phyloP scores from a whole-genome alignment of 139 green algal genomes.

The Coelastrella sp. region DNA sequence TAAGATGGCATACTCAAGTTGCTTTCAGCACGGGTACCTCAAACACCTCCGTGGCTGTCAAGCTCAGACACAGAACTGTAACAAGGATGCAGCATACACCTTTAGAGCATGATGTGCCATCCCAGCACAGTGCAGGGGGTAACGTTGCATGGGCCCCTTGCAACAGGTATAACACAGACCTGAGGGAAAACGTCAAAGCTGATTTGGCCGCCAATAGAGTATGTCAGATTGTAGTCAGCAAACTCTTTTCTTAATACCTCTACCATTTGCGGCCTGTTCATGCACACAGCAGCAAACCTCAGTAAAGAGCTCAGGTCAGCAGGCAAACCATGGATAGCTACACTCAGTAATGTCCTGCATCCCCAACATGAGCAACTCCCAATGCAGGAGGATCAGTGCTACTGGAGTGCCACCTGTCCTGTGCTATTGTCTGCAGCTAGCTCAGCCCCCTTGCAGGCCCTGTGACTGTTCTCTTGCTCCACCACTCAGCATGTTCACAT shows the following conservation, averaged over 20 bases:
- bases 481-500: neutral
- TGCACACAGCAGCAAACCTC: neutral
- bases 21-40: too few species aligned
- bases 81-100: neutral
- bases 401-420: too few species aligned
- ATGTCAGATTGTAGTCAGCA: slow-evolving; percentile 89
- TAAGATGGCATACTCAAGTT: too few species aligned
- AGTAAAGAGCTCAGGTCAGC: neutral
- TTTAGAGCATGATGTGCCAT: too few species aligned
- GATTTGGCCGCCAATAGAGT: slow-evolving; percentile 98
- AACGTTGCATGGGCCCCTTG: neutral
- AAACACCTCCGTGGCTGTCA: too few species aligned
- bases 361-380: too few species aligned
- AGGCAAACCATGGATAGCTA: neutral
- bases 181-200: slow-evolving; percentile 97
- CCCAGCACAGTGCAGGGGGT: neutral
- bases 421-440: too few species aligned
- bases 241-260: slow-evolving; percentile 89
- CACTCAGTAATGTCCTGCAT: neutral
- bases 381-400: too few species aligned
- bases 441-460: too few species aligned
- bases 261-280: slow-evolving; percentile 89
- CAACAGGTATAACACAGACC: slow-evolving; percentile 38
- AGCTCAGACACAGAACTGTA: neutral
- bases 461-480: neutral